phyloP scores from a whole-genome alignment of 495 filamentous ascomycete species.

The Neurospora sp. region DNA sequence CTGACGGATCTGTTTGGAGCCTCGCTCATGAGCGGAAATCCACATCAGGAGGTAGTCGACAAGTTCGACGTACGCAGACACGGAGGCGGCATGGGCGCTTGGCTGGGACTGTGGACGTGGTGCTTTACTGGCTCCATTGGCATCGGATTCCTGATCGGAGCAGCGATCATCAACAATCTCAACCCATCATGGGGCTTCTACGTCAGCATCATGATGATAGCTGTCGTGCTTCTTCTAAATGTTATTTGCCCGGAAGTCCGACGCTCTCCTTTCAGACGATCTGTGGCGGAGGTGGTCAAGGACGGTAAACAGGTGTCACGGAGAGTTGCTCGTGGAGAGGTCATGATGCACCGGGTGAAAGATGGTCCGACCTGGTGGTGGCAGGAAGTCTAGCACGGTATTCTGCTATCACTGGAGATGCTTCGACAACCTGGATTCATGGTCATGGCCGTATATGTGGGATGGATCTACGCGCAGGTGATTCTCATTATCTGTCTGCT shows the following conservation, averaged over 20 bases:
- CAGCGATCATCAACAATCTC: slow-evolving; percentile 48
- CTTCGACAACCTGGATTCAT: slow-evolving; percentile 59
- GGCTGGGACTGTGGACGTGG: slow-evolving; percentile 71
- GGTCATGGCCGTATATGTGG: slow-evolving; percentile 58
- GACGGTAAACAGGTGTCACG: slow-evolving; percentile 43
- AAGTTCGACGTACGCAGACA: slow-evolving; percentile 54
- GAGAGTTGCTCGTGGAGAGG: slow-evolving; percentile 57
- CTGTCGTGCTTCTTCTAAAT: slow-evolving; percentile 51
- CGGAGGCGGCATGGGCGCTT: slow-evolving; percentile 65
- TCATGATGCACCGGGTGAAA: slow-evolving; percentile 61
- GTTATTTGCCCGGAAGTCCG: slow-evolving; percentile 56
- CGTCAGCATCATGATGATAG: slow-evolving; percentile 53
- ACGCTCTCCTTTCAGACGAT: slow-evolving; percentile 52
- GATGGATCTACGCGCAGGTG: slow-evolving; percentile 68
- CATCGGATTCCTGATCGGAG: slow-evolving; percentile 59
- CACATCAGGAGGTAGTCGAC: slow-evolving; percentile 59
- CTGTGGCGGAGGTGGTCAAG: slow-evolving; percentile 54
- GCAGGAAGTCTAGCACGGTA: slow-evolving; percentile 61
- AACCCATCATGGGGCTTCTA: slow-evolving; percentile 66
- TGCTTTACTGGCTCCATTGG: slow-evolving; percentile 58
- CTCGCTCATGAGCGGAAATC: slow-evolving; percentile 57
- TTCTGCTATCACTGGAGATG: slow-evolving; percentile 57
- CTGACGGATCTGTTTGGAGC: slow-evolving; percentile 67
- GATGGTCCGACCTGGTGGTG: slow-evolving; percentile 64
- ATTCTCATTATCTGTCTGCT: slow-evolving; percentile 62